Base-by-base conservation (phyloP, 1,284 basidiomycete species). In the Ceratobasidium sp. region DNA sequence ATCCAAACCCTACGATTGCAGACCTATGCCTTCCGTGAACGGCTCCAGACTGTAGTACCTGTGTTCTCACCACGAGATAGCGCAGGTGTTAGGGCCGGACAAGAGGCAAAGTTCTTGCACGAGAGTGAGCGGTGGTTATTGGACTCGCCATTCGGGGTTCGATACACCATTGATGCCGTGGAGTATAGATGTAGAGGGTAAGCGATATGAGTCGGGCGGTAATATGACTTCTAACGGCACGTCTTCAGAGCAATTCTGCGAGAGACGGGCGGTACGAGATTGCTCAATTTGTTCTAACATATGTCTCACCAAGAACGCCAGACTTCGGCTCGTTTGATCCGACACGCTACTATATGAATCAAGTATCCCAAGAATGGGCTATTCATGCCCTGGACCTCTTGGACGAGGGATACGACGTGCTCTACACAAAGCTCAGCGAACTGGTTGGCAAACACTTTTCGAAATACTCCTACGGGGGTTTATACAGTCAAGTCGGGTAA, bases 261-360 rank as follows among this genome's bases (percentile, higher is more conserved):
- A 42, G 64, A 66, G 38, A 44, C 38, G 15, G 42, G 13, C 7
- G 64, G 64, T 66, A 66, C n/a, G 38, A n/a, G 28, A 62, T 9
- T 44, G 9, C 64, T 46, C 17, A 3, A 10, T 3, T 17, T n/a
- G n/a, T 46, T 23, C n/a, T 23, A 46, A n/a, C 42, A 9, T 66
- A n/a, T 44, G 9, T 3, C 64, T 23, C 7, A 9, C 13, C 3
- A 3, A 9, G 42, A 23, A 5, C 26, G 10, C 20, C 33, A 66
- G 64, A 66, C 26, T 66, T 44, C 20, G 33, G 64, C 10, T 66
- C 64, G 15, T 66, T 66, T 38, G 64, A 42, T 46, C 64, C 64
- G 9, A 44, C 38, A 23, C 42, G 42, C 20, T 44, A 6, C 17
- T 66, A 42, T 23, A 66, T 66, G 64, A 23, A 33, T 17, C 64